Evolutionary conservation across 129 eudicot genomes (phyloP).

Genomic region (Saussurea involucrata): DNA sequence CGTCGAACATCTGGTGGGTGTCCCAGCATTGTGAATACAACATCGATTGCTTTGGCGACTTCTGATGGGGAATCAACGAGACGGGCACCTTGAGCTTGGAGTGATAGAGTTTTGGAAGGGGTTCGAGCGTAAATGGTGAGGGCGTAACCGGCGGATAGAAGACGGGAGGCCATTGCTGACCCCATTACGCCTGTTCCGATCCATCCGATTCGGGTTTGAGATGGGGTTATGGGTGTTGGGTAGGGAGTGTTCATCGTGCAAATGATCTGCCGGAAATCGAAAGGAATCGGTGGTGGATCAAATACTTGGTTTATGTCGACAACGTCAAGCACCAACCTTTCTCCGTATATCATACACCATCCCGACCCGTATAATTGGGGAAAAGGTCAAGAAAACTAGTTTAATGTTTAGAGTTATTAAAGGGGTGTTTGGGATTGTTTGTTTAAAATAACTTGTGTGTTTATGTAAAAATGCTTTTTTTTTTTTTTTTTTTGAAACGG

Average conservation of each 20-base stretch:
- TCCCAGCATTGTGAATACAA: slow-evolving; percentile 86
- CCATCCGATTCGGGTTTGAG: slow-evolving; percentile 79
- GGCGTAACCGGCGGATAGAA: slow-evolving; percentile 75
- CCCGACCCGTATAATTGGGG: too few species aligned
- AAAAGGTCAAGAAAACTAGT: too few species aligned
- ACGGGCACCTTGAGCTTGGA: slow-evolving; percentile 72
- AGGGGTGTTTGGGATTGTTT: too few species aligned
- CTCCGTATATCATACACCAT: too few species aligned
- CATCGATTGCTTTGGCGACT: slow-evolving; percentile 46
- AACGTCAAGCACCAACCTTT: too few species aligned
- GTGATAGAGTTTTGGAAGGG: slow-evolving; percentile 65
- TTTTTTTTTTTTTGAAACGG: too few species aligned
- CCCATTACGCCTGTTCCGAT: slow-evolving; percentile 89
- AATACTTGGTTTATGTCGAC: too few species aligned
- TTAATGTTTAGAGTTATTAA: too few species aligned
- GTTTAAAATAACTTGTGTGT: too few species aligned
- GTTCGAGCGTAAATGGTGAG: slow-evolving; percentile 76
- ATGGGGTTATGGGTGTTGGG: slow-evolving; percentile 54
- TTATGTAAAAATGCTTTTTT: too few species aligned
- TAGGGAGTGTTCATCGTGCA: slow-evolving; percentile 39
- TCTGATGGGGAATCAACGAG: slow-evolving; percentile 53
- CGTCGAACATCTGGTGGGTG: slow-evolving; percentile 89
- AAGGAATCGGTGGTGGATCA: too few species aligned
- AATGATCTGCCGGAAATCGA: neutral
- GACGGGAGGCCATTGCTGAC: slow-evolving; percentile 86